Conservation (phyloP, 305 asterid species). For the Plantago coronopus region DNA sequence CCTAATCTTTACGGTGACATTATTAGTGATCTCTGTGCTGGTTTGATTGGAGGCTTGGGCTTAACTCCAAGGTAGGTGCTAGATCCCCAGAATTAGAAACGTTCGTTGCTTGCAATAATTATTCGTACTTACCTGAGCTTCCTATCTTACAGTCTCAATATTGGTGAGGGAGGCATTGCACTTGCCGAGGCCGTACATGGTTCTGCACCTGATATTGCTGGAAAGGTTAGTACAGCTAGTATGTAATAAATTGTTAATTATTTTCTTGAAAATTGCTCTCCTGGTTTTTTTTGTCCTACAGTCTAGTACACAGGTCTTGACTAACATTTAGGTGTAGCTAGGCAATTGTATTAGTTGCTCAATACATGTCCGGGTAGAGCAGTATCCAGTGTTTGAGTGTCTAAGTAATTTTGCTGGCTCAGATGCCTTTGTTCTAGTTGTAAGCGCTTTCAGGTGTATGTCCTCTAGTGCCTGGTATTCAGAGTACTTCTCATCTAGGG, state of each 20-base stretch:
- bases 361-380: too few relatives aligned
- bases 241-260: background rate
- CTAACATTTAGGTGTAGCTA: too few relatives aligned
- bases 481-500: too few relatives aligned
- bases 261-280: too few relatives aligned
- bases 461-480: too few relatives aligned
- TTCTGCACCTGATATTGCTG: constrained; percentile 99
- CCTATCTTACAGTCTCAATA: constrained; percentile 55
- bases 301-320: too few relatives aligned
- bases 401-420: too few relatives aligned
- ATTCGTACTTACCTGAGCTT: constrained; percentile 14
- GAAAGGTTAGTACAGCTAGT: constrained; percentile 59
- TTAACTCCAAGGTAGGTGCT: constrained; percentile 80
- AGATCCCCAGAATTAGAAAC: constrained; percentile 7
- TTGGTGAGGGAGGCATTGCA: constrained; percentile 99
- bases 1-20: constrained; percentile 98
- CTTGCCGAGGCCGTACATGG: constrained; percentile 99
- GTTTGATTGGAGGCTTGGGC: constrained; percentile 95
- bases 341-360: too few relatives aligned
- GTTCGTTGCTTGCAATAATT: constrained; percentile 7
- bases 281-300: too few relatives aligned
- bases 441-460: too few relatives aligned
- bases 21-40: constrained; percentile 98
- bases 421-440: too few relatives aligned
- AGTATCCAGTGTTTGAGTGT: too few relatives aligned